Evolutionary conservation across 2,329 filamentous ascomycete species (phyloP), one percentile per base, ranked within the genome.

Genomic region (Colletotrichum sp.): DNA sequence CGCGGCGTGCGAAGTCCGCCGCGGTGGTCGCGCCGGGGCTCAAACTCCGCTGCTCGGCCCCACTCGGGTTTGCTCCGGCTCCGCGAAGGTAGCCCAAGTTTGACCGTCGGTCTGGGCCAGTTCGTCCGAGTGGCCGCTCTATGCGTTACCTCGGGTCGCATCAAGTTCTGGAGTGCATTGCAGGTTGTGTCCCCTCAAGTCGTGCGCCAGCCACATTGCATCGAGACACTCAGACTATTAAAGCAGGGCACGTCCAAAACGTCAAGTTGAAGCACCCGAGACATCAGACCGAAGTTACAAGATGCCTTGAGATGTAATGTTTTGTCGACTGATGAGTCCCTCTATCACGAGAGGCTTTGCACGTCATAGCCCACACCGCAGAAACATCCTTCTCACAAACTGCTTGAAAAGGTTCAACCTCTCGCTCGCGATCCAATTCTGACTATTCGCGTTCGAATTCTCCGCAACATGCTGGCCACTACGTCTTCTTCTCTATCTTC

Each of bases 401-500:
- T 22, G 6, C 11, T 13, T 7, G 6, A 5, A 5, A 22, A 52
- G n/a, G 16, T 8, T 52, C 44, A 22, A 22, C 12, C n/a, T 22
- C 44, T 52, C 44, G n/a, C 12, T 52, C n/a, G 44, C 11, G 3
- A 22, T 8, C n/a, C n/a, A 8, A n/a, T 22, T 22, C 1, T 52
- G 44, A 8, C n/a, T 12, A 22, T 52, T 52, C 44, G 44, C 44
- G n/a, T 13, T 11, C 12, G 3, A 13, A 13, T 52, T 0, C n/a
- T 8, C n/a, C n/a, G n/a, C 44, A 8, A 4, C 44, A 8, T 52
- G n/a, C n/a, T 8, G 16, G 16, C 36, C 36, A 39, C 8, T 39
- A 39, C 36, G 36, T 39, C 0, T 0, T 19, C 16, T 5, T 39
- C 36, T 39, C 4, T 19, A 39, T 19, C 2, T 0, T 19, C 15